Evolutionary conservation across 352 stramenopile genomes (phyloP).

Genomic region (Plasmopara viticola): DNA sequence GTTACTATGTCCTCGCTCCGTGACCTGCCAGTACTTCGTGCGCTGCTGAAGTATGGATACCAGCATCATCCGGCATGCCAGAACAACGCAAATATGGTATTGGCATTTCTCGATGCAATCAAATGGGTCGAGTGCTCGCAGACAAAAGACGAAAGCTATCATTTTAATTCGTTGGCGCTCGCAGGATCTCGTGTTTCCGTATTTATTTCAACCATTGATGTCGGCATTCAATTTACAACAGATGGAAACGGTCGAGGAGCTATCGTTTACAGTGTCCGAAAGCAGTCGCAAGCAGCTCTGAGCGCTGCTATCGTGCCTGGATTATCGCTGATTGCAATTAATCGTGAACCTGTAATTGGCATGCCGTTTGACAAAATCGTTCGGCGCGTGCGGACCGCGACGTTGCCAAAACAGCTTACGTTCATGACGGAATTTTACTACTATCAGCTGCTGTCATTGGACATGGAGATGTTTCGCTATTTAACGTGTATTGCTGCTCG

Average conservation of each 20-base stretch:
- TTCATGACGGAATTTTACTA: constrained; percentile 85
- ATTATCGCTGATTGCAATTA: constrained; percentile 75
- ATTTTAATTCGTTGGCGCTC: constrained; percentile 39
- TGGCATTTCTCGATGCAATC: constrained; percentile 68
- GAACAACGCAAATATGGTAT: constrained; percentile 51
- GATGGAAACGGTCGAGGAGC: constrained; percentile 71
- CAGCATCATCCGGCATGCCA: constrained; percentile 62
- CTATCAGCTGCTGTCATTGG: constrained; percentile 71
- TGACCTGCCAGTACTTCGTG: constrained; percentile 44
- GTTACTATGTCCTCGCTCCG: constrained; percentile 55
- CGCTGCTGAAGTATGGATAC: constrained; percentile 57
- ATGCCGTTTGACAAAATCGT: constrained; percentile 81
- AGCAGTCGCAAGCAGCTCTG: constrained; percentile 72
- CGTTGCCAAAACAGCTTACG: constrained; percentile 70
- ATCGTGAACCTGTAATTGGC: constrained; percentile 70
- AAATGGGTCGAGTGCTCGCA: constrained; percentile 73
- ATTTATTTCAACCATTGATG: constrained; percentile 74
- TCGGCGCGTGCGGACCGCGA: constrained; percentile 45
- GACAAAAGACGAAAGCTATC: constrained; percentile 24
- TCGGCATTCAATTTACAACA: constrained; percentile 80
- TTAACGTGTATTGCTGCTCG: constrained; percentile 60
- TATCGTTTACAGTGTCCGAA: constrained; percentile 69
- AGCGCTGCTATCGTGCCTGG: constrained; percentile 62
- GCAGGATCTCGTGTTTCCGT: constrained; percentile 57
- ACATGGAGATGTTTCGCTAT: constrained; percentile 77